Evolutionary conservation across 352 stramenopile genomes (phyloP).

Genomic region (Globisporangium iwayamae): DNA sequence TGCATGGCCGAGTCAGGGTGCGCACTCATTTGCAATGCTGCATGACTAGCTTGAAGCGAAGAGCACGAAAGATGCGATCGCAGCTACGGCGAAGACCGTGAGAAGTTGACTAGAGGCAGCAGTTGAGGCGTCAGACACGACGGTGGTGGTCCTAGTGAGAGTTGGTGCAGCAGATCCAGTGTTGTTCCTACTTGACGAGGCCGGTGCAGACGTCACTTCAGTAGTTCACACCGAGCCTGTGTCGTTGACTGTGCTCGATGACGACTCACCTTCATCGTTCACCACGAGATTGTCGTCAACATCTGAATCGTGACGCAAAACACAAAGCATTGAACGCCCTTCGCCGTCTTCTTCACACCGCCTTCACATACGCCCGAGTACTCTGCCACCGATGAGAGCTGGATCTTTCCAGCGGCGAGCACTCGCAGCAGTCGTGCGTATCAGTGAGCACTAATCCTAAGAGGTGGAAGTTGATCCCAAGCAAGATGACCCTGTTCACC

Average conservation of each 20-base stretch:
- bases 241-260: not conserved
- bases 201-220: not conserved
- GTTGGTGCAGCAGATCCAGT: not conserved
- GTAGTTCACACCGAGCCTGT: not conserved
- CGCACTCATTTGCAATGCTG: not conserved
- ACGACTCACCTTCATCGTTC: not conserved
- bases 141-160: not conserved
- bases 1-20: not conserved
- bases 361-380: not conserved
- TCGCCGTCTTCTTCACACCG: slow-evolving; percentile 7
- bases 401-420: slow-evolving; percentile 3
- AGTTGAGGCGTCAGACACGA: not conserved
- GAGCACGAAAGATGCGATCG: not conserved
- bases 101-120: not conserved
- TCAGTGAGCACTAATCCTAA: not conserved
- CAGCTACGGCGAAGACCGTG: not conserved
- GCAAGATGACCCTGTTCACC: slow-evolving; percentile 6
- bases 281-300: slow-evolving; percentile 3
- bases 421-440: slow-evolving; percentile 1
- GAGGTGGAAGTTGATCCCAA: not conserved
- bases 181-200: not conserved
- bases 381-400: slow-evolving; percentile 1
- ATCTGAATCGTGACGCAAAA: slow-evolving; percentile 2
- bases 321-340: slow-evolving; percentile 8
- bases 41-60: not conserved